Conservation (phyloP, 1,284 basidiomycete species). For the Exsudoporus floridanus region DNA sequence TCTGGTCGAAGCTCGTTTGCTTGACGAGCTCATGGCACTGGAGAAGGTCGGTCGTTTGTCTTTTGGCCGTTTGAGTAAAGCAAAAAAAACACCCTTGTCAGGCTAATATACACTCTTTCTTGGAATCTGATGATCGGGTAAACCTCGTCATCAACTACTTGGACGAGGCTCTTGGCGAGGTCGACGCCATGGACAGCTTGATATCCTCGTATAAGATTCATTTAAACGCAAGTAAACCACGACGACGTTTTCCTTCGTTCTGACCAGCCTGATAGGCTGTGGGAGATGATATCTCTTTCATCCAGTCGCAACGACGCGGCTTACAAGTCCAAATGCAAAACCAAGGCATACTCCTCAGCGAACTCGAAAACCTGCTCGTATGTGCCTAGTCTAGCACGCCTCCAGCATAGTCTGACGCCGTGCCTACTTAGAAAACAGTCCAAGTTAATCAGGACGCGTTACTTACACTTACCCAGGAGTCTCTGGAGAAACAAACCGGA, state of each 20-base stretch:
- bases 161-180: conserved; percentile 81
- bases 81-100: conserved; percentile 7
- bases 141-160: conserved; percentile 84
- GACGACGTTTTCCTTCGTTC: not conserved
- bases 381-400: conserved; percentile 21
- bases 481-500: conserved; percentile 74
- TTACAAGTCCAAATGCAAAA: conserved; percentile 98
- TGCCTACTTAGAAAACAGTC: conserved; percentile 76
- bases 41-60: conserved; percentile 67
- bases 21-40: conserved; percentile 86
- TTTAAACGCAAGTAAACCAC: conserved; percentile 66
- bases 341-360: conserved; percentile 78
- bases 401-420: conserved; percentile 4
- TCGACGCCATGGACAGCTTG: conserved; percentile 84
- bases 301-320: conserved; percentile 96
- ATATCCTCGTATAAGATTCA: conserved; percentile 93
- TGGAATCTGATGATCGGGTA: conserved; percentile 90
- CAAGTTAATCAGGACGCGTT: conserved; percentile 84
- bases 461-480: conserved; percentile 79
- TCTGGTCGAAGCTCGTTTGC: conserved; percentile 80
- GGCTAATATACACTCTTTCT: conserved; percentile 97
- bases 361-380: conserved; percentile 84
- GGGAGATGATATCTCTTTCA: conserved; percentile 91
- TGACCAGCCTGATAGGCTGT: conserved; percentile 63
- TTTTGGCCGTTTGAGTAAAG: conserved; percentile 3